Evolutionary conservation across 2,329 filamentous ascomycete species (phyloP).

Genomic region (Claviceps maximensis): DNA sequence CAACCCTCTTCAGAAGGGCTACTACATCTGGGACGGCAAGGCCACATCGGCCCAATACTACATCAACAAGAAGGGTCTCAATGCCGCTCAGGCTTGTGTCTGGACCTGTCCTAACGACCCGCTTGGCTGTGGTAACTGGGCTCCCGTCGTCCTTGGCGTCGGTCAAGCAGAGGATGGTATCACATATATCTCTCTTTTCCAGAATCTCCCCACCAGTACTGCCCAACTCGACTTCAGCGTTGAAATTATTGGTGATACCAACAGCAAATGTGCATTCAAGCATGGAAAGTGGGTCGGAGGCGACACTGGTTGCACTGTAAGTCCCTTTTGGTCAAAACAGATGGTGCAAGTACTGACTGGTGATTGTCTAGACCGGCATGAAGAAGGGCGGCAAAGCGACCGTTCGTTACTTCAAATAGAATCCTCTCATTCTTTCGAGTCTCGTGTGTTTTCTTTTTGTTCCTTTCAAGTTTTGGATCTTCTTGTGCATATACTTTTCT

Average conservation of each 20-base stretch:
- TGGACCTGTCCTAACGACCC: conserved; percentile 47
- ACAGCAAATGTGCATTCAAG: conserved; percentile 48
- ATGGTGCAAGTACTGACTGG: not conserved
- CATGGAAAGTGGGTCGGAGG: conserved; percentile 48
- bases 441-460: not conserved
- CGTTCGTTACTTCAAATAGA: conserved; percentile 30
- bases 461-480: conserved; percentile 9
- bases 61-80: conserved; percentile 69
- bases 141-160: conserved; percentile 75
- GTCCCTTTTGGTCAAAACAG: conserved; percentile 26
- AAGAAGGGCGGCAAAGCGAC: conserved; percentile 26
- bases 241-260: conserved; percentile 55
- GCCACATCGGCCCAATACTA: conserved; percentile 91
- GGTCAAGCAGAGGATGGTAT: conserved; percentile 50
- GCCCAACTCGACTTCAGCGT: conserved; percentile 67
- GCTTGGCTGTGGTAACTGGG: conserved; percentile 64
- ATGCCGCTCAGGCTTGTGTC: conserved; percentile 54
- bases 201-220: conserved; percentile 63
- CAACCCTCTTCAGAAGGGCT: conserved; percentile 57
- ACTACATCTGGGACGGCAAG: conserved; percentile 66
- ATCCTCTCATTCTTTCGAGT: not conserved
- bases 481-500: conserved; percentile 23
- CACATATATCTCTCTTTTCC: conserved; percentile 75
- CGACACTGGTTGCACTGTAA: conserved; percentile 65
- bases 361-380: conserved; percentile 27